phyloP scores from a whole-genome alignment of 345 rosid species.

The Ceriops tagal region DNA sequence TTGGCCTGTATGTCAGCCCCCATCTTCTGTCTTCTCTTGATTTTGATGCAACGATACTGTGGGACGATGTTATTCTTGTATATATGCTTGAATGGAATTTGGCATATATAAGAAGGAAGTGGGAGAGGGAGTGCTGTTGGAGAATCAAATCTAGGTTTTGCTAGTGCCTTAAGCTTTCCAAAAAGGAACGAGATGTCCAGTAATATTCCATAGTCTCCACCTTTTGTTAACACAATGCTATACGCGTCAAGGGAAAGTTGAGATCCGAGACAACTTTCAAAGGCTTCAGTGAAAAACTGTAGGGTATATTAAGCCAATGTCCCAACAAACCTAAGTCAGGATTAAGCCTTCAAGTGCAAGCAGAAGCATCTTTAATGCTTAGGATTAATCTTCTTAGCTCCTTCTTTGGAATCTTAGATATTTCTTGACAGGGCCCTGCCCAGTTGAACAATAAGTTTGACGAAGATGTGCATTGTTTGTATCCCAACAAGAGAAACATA shows the following conservation, averaged over 20 bases:
- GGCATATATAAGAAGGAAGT: slow-evolving; percentile 17
- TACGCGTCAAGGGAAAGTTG: too few species aligned
- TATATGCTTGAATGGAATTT: slow-evolving; percentile 10
- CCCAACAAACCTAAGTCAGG: background rate
- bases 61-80: slow-evolving; percentile 1
- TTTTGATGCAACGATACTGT: background rate
- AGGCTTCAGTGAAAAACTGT: too few species aligned
- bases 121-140: background rate
- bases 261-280: too few species aligned
- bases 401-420: background rate
- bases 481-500: slow-evolving; percentile 4
- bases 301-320: background rate
- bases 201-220: too few species aligned
- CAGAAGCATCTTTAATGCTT: background rate
- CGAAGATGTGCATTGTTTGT: slow-evolving; percentile 3
- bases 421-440: background rate
- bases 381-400: background rate
- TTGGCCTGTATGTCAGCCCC: slow-evolving; percentile 51
- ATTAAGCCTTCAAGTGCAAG: background rate
- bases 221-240: too few species aligned
- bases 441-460: background rate
- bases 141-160: slow-evolving; percentile 27
- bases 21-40: slow-evolving; percentile 23
- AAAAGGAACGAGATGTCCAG: background rate
- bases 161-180: background rate